Evolutionary conservation across 2,329 filamentous ascomycete genomes (phyloP).

Genomic region (Sphaerulina populicola): DNA sequence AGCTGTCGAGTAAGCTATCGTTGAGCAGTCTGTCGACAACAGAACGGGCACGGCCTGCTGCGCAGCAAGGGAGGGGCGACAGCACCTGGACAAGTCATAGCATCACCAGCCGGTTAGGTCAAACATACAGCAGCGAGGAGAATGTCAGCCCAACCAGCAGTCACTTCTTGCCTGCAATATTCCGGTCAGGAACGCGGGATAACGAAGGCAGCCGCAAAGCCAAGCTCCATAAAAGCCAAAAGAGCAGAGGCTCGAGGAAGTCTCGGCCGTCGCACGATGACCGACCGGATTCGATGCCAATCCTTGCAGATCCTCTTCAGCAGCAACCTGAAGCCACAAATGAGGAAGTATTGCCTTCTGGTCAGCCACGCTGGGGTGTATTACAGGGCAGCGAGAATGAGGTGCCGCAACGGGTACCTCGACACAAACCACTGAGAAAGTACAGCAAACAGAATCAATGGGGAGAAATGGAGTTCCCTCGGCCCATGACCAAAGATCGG

Average conservation of each 20-base stretch:
- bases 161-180: conserved; percentile 32
- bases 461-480: conserved; percentile 28
- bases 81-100: conserved; percentile 30
- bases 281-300: conserved; percentile 25
- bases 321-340: conserved; percentile 4
- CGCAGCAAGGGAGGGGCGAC: conserved; percentile 19
- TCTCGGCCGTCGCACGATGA: conserved; percentile 14
- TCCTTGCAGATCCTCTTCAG: conserved; percentile 17
- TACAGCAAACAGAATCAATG: conserved; percentile 30
- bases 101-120: conserved; percentile 29
- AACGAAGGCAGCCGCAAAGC: conserved; percentile 17
- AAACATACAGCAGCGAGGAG: conserved; percentile 24
- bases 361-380: conserved; percentile 26
- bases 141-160: conserved; percentile 27
- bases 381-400: conserved; percentile 22
- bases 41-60: conserved; percentile 9
- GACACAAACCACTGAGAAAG: conserved; percentile 21
- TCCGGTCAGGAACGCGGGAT: conserved; percentile 29
- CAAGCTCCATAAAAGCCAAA: conserved; percentile 17
- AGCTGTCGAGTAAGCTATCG: conserved; percentile 27
- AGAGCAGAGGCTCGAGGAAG: conserved; percentile 7
- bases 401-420: conserved; percentile 4
- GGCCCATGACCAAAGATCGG: conserved; percentile 30
- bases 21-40: conserved; percentile 19
- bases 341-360: conserved; percentile 25